Base-by-base conservation (phyloP, 331 rosid species). In the Rhamnella rubrinervis region DNA sequence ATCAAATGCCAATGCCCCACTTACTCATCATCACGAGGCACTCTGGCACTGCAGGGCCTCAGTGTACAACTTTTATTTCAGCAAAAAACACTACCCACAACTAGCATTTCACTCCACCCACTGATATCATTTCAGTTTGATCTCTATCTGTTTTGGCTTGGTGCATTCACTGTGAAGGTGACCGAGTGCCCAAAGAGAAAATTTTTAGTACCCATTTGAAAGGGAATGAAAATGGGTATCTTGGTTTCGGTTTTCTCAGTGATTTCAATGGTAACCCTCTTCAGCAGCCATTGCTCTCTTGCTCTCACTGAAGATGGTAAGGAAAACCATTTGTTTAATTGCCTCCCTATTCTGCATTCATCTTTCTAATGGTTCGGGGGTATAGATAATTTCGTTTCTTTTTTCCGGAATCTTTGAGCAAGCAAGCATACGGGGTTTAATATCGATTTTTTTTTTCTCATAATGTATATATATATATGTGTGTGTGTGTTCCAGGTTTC, bases 231-330 rank as follows among this genome's bases (percentile, higher is more conserved):
- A 65, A 86, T 84, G 90, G 89, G 78, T 53, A 21, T 68, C 52
- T 69, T 41, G 46, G 71, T 75, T 12, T 83, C 81, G 78, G 46
- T 66, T 67, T 72, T 81, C 71, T 65, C 76, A 2, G 47, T 82
- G 63, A 70, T 88, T 74, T 71, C 71, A 6, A 70, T 74, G 2
- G 73, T 65, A 15, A 51, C 76, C 64, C 19, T 82, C 59, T 75
- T 72, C 61, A 74, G 61, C 61, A 74, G 61, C 68, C 63, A 76
- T 73, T 79, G 70, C 51, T 83, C 80, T 37, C 76, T 85, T 82
- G 85, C 97, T 74, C 96, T 93, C 76, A 60, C 84, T 26, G 85
- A 62, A 74, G 98, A 93, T 62, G 98, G 98, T 93, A 80, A 79
- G 60, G 61, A 60, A 55, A 52, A 58, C 55, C 37, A 60, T 26